Conservation (phyloP, 345 rosid genomes). For the Limnanthes douglasii region DNA sequence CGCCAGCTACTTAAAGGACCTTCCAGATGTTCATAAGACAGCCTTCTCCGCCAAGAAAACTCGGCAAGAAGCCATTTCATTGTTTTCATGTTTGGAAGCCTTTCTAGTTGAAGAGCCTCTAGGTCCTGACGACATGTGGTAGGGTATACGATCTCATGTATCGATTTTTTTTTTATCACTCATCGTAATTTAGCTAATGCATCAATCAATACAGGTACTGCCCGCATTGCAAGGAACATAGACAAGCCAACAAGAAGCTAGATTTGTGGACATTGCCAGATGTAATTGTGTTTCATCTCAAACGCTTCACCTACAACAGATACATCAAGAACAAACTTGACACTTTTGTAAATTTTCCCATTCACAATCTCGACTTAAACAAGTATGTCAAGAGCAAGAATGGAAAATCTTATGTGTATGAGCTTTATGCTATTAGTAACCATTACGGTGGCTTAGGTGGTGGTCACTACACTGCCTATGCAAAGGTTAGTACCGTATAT, state of each 20-base stretch:
- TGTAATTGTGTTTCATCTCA: slow-evolving; percentile 74
- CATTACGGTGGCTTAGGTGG: slow-evolving; percentile 92
- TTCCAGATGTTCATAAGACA: slow-evolving; percentile 61
- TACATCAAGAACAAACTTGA: slow-evolving; percentile 69
- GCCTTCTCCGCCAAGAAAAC: slow-evolving; percentile 57
- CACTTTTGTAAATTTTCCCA: slow-evolving; percentile 69
- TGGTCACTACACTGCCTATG: slow-evolving; percentile 90
- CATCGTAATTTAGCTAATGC: too few relatives aligned
- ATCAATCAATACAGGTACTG: slow-evolving; percentile 73
- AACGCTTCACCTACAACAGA: slow-evolving; percentile 82
- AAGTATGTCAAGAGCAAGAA: slow-evolving; percentile 51
- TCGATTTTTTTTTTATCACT: slow-evolving; percentile 6
- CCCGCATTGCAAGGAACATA: slow-evolving; percentile 77
- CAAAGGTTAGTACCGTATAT: slow-evolving; percentile 70
- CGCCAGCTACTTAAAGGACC: slow-evolving; percentile 53
- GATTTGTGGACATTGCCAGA: slow-evolving; percentile 92
- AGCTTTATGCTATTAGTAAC: slow-evolving; percentile 82
- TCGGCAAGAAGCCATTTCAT: slow-evolving; percentile 57
- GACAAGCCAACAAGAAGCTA: slow-evolving; percentile 85
- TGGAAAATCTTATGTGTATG: slow-evolving; percentile 44
- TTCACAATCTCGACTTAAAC: slow-evolving; percentile 67
- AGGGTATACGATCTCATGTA: slow-evolving; percentile 4
- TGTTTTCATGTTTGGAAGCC: slow-evolving; percentile 92
- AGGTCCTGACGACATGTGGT: slow-evolving; percentile 97
- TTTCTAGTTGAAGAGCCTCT: slow-evolving; percentile 90